A percentile compares a stretch with the other conserved stretches of the same genome.
Conservation (phyloP, 345 rosid species). For the Melaleuca alternifolia region DNA sequence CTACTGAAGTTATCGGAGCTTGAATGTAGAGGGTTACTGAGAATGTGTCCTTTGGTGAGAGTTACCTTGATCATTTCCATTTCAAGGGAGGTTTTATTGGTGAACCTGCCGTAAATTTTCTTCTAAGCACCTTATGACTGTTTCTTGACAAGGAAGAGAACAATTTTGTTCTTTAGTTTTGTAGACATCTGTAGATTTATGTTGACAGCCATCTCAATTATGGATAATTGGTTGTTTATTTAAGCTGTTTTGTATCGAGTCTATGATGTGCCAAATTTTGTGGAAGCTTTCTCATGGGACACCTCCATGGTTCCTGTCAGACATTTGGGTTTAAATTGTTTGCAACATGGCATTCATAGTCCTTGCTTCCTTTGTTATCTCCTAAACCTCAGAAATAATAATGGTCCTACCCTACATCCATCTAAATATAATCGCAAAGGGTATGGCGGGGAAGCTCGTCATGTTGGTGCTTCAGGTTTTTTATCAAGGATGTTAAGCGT, state of each 20-base stretch:
- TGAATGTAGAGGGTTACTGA: constrained; percentile 4
- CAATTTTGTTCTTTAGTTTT: neutral
- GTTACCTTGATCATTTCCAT: neutral
- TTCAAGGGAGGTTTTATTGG: neutral
- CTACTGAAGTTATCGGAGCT: constrained; percentile 54
- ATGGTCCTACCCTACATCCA: neutral
- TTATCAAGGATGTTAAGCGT: neutral
- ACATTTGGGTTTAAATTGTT: neutral
- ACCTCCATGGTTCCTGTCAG: neutral
- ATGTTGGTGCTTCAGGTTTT: neutral
- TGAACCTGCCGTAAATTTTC: neutral
- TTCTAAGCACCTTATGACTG: neutral
- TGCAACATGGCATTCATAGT: neutral
- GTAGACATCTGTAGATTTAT: neutral
- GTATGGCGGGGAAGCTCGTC: neutral
- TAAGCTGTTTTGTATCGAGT: neutral
- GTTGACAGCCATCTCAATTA: neutral
- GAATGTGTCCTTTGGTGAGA: neutral
- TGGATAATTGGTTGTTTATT: neutral
- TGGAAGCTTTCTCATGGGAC: neutral
- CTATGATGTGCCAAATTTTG: neutral
- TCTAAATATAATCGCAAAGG: too few species aligned
- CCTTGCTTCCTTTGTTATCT: neutral
- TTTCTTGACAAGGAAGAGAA: neutral
- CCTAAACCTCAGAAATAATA: too few species aligned